A percentile compares a stretch with the other conserved stretches of the same genome.
phyloP scores from a whole-genome alignment of 2,329 filamentous ascomycete species.

The Scedosporium aurantiacum region DNA sequence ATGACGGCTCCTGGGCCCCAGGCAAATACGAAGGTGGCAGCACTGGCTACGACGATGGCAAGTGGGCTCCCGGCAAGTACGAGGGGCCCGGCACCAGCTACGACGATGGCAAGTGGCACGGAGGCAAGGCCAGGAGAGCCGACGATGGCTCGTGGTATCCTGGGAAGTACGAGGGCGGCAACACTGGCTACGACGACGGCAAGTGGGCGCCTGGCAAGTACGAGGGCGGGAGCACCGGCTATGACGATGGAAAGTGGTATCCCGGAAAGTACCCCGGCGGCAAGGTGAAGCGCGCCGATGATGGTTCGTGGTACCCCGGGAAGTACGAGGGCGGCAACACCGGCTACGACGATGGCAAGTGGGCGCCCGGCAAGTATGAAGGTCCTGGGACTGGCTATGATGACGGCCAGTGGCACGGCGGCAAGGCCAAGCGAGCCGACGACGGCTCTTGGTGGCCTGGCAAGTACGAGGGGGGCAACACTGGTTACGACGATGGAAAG shows the following conservation, averaged over 20 bases:
- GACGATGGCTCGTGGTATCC: not conserved
- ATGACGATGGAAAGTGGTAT: conserved; percentile 8
- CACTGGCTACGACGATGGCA: not conserved
- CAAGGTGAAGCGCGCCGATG: conserved; percentile 7
- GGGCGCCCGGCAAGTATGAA: conserved; percentile 7
- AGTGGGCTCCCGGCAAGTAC: conserved; percentile 1
- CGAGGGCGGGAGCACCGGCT: not conserved
- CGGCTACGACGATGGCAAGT: conserved; percentile 8
- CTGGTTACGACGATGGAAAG: too few relatives aligned
- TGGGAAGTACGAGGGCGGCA: conserved; percentile 3
- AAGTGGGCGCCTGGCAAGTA: conserved; percentile 8
- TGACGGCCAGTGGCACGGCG: conserved; percentile 7
- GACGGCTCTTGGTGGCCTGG: conserved; percentile 4
- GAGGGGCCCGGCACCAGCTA: too few relatives aligned
- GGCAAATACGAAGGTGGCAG: conserved; percentile 8
- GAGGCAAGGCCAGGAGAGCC: too few relatives aligned
- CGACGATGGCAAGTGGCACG: too few relatives aligned
- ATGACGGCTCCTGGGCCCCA: conserved; percentile 7
- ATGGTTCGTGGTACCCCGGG: conserved; percentile 7
- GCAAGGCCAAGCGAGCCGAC: conserved; percentile 8
- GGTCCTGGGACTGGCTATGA: conserved; percentile 5
- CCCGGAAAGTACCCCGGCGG: conserved; percentile 5
- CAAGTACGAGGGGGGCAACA: conserved; percentile 7
- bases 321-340: conserved; percentile 10
- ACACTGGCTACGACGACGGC: conserved; percentile 5